Base-by-base conservation (phyloP, 441 rosid genomes). In the Bocquillonia castaneifolia region DNA sequence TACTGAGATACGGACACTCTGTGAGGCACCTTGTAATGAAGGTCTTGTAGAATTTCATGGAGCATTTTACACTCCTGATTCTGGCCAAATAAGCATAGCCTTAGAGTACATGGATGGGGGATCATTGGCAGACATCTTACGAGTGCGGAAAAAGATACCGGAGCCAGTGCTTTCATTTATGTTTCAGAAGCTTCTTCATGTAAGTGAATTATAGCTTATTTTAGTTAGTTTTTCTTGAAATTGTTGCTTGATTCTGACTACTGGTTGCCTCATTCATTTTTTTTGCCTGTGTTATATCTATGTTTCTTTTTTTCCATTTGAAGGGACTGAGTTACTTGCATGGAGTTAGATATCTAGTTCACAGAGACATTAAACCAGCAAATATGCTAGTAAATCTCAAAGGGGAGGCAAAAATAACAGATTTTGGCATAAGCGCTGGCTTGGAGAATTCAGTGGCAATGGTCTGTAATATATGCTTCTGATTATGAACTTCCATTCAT, bases 311-410 rank as follows among this genome's bases (percentile, higher is more conserved):
- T 42, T 61, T 39, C 66, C 59, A 36, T 53, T 54, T 80, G 22
- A 67, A 92, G 92, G 97, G 96, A 69, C 79, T 88, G 72, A 83
- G 83, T 74, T 90, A 90, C 82, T 85, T 91, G 81, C 97, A 90
- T 75, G 94, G 90, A 76, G 92, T 76, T 22, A 81, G 96, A 73
- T 86, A 93, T 81, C 81, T 91, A 72, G 97, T 91, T 69, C 96
- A 93, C 76, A 86, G 98, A 81, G 98, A 93, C 69, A 93, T 93
- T 67, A 93, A 93, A 75, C 98, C 98, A 40, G 98, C 98, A 67
- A 93, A 93, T 82, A 67, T 93, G 80, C 98, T 93, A n/a, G 81
- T 93, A 73, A 91, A 91, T 77, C 92, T 93, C 67, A 93, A 88
- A 69, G 97, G 98, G 14, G 93, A 83, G 80, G 93, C 96, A 14